A percentile compares a stretch with the other conserved stretches of the same genome.
These are phyloP conservation scores for Taphrina wiesneri DNA, from an alignment of 1,139 yeast genomes.

Conservation along the genomic window DNA sequence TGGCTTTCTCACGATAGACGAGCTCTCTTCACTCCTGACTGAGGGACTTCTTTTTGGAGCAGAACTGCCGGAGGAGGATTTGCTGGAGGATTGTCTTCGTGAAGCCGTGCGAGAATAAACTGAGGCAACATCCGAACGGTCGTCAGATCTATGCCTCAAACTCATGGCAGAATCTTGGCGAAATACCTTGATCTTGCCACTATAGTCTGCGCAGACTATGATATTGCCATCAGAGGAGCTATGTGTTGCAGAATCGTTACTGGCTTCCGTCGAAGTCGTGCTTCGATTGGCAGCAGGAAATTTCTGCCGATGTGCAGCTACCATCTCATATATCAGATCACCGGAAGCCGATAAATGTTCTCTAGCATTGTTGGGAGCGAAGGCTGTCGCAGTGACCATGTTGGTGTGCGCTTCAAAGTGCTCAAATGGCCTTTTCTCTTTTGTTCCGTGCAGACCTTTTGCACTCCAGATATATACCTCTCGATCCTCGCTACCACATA, in stretches of 20 bases:
- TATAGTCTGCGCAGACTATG: conserved; percentile 73
- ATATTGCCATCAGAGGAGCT: conserved; percentile 48
- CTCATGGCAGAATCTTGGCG: conserved; percentile 63
- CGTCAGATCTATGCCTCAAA: neutral
- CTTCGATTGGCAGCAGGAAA: conserved; percentile 9
- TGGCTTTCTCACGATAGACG: conserved; percentile 9
- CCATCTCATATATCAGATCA: conserved; percentile 61
- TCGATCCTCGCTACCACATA: conserved; percentile 53
- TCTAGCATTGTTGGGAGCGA: conserved; percentile 76
- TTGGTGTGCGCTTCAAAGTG: conserved; percentile 66
- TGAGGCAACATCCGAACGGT: neutral
- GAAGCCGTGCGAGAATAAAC: neutral
- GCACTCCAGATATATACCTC: conserved; percentile 64
- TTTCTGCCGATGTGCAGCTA: conserved; percentile 9
- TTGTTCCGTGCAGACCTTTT: conserved; percentile 38
- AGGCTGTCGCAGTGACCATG: conserved; percentile 69
- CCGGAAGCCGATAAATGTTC: conserved; percentile 68
- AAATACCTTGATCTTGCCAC: conserved; percentile 72
- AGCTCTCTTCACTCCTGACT: conserved; percentile 7
- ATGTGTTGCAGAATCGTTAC: neutral
- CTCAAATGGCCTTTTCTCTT: conserved; percentile 40
- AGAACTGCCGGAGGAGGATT: neutral
- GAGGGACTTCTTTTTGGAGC: neutral
- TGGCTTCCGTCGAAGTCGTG: neutral
- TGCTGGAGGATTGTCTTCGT: neutral